Evolutionary conservation across 768 basidiomycete genomes (phyloP).

Genomic region (Russula olivacea): DNA sequence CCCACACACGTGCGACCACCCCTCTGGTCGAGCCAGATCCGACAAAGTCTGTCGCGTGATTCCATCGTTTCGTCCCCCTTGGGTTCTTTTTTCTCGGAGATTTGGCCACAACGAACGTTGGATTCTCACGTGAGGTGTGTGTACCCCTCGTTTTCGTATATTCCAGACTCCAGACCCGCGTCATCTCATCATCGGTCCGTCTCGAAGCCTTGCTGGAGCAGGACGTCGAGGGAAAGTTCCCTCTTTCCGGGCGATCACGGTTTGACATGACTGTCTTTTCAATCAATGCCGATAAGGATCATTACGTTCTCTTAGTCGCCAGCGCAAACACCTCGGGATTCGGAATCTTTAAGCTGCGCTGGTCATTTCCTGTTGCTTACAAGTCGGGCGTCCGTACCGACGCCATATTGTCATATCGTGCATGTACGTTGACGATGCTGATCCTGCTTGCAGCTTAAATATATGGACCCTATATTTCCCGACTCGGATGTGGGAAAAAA

Average conservation of each 20-base stretch:
- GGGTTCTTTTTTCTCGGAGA: too few relatives aligned
- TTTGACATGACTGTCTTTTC: not conserved
- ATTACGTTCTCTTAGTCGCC: not conserved
- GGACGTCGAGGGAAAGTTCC: not conserved
- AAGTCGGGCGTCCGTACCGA: too few relatives aligned
- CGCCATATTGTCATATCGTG: too few relatives aligned
- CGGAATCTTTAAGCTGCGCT: not conserved
- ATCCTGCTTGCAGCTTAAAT: too few relatives aligned
- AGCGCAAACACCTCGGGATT: not conserved
- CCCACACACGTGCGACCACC: conserved; percentile 6
- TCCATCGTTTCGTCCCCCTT: too few relatives aligned
- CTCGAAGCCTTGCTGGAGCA: not conserved
- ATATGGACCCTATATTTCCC: not conserved
- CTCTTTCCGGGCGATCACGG: not conserved
- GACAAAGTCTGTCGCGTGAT: not conserved
- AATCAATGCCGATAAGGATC: not conserved
- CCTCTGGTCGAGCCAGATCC: not conserved
- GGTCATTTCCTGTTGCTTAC: not conserved
- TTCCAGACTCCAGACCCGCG: not conserved
- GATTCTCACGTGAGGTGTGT: too few relatives aligned
- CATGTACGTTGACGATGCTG: too few relatives aligned
- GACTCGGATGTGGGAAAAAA: not conserved
- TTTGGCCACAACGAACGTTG: too few relatives aligned
- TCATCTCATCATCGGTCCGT: not conserved
- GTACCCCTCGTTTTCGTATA: not conserved